A percentile compares a stretch with the other conserved stretches of the same genome.
Evolutionary conservation across 2,329 filamentous ascomycete genomes (phyloP).

Genomic region (Monosporascus sp.): DNA sequence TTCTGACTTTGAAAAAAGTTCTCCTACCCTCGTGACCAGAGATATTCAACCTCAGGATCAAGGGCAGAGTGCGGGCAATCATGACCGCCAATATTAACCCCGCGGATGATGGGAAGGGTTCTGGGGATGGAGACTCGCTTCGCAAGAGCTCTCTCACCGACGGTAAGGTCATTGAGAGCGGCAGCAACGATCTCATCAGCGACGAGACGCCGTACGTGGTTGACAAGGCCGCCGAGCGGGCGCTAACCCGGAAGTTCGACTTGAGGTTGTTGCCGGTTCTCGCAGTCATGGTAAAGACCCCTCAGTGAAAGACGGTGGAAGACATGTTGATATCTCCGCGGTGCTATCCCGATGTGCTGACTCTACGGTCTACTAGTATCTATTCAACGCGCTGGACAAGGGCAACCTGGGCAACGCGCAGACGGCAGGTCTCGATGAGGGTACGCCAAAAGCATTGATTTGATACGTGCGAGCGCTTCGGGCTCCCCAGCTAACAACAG

Average conservation of each 20-base stretch:
- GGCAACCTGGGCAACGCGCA: conserved; percentile 51
- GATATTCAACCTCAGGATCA: no score
- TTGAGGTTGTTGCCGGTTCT: conserved; percentile 47
- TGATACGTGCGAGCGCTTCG: background rate
- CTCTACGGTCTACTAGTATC: conserved; percentile 21
- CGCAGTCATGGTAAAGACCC: conserved; percentile 39
- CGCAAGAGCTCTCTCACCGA: conserved; percentile 11
- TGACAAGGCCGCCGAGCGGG: conserved; percentile 40
- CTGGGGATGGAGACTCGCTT: conserved; percentile 6
- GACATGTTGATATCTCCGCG: no score
- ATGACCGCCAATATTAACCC: no score
- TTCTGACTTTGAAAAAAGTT: no score
- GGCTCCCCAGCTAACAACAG: background rate
- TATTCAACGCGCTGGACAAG: conserved; percentile 45
- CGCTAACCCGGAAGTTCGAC: conserved; percentile 50
- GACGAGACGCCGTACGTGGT: conserved; percentile 28
- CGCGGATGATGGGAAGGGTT: no score
- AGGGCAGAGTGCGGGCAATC: no score
- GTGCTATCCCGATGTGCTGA: background rate
- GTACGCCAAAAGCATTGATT: conserved; percentile 7
- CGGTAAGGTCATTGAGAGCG: conserved; percentile 12
- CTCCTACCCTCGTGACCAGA: no score
- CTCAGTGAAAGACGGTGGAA: background rate
- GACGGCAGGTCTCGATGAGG: conserved; percentile 42
- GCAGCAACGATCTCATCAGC: conserved; percentile 24